These are phyloP conservation scores for Fusarium sp. DNA, from an alignment of 2,329 filamentous ascomycete genomes.

Conservation along the genomic window DNA sequence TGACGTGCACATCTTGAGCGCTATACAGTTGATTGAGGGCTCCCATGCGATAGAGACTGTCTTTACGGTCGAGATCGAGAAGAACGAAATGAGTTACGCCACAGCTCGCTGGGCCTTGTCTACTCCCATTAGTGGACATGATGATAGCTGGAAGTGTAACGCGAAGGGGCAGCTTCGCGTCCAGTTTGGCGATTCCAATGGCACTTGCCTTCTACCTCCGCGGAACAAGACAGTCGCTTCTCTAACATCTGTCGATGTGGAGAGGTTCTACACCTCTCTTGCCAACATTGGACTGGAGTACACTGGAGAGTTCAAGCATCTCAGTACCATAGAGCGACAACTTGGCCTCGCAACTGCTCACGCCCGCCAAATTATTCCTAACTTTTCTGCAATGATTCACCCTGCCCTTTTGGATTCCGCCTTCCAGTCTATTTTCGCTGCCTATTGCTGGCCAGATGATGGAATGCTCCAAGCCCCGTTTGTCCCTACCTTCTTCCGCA, in stretches of 20 bases:
- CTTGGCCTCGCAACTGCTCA: constrained; percentile 1
- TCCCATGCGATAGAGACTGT: constrained; percentile 6
- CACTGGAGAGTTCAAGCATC: constrained; percentile 4
- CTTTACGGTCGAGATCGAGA: constrained; percentile 10
- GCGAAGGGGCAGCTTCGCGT: not conserved
- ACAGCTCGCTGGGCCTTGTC: not conserved
- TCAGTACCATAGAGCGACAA: constrained; percentile 30
- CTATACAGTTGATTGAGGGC: constrained; percentile 5
- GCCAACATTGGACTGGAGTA: constrained; percentile 1
- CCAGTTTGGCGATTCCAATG: not conserved
- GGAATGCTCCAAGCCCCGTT: constrained; percentile 50
- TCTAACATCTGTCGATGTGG: not conserved
- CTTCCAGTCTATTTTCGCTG: constrained; percentile 52
- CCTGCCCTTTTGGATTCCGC: constrained; percentile 52
- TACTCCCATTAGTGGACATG: not conserved
- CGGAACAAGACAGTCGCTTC: not conserved
- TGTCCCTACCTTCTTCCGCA: constrained; percentile 32
- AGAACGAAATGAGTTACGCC: not conserved
- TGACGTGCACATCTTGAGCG: constrained; percentile 6
- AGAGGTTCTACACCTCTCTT: not conserved
- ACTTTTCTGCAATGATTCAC: constrained; percentile 43
- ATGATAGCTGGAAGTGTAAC: not conserved
- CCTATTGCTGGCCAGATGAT: constrained; percentile 51
- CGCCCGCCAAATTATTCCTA: not conserved
- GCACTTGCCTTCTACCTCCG: not conserved